Base-by-base conservation (phyloP, 352 stramenopile genomes). In the Globisporangium emineosum region DNA sequence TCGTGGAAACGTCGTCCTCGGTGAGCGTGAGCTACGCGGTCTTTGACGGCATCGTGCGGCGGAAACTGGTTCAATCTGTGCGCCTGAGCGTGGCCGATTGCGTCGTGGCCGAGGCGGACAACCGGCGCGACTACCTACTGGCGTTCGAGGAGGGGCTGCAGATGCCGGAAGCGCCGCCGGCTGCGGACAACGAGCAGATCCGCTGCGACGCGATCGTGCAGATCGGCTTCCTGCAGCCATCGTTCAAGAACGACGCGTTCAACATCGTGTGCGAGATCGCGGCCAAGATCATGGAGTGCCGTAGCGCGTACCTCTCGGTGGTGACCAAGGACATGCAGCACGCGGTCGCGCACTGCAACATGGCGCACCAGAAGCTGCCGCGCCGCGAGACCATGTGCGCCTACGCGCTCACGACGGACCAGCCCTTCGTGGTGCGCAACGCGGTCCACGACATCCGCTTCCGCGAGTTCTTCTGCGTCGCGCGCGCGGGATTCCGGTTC, bases 401-500 rank as follows among this genome's bases (percentile, higher is more conserved):
- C 5, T 70, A 79, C 60, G 66, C 72, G 21, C 64, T 79, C 33
- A 76, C 69, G 9, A 69, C 57, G 30, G 69, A 79, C 43, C 51
- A 51, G 33, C 72, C 72, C 21, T 76, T 76, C 30, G 62, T 79
- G 30, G 69, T 79, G 32, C 69, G 66, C 37, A 72, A 79, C 45
- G 57, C 72, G 5, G 42, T 68, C 29, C 69, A 73, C 52, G 72
- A 77, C 55, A 49, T 77, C 29, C 72, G 72, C 35, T 77, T 77
- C 70, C 64, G 69, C n/a, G 62, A 75, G 25, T 75, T 77, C 37
- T 77, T 73, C 33, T 77, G 60, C 45, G 67, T 77, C 19, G 65
- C 69, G 50, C 66, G 69, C 30, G 59, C 57, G 6, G 62, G 66
- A 13, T 65, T 79, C 57, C 55, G 64, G 40, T 79, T 79, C 53